Conservation (phyloP, 2,329 filamentous ascomycete species). For the Pseudocercospora vitis region DNA sequence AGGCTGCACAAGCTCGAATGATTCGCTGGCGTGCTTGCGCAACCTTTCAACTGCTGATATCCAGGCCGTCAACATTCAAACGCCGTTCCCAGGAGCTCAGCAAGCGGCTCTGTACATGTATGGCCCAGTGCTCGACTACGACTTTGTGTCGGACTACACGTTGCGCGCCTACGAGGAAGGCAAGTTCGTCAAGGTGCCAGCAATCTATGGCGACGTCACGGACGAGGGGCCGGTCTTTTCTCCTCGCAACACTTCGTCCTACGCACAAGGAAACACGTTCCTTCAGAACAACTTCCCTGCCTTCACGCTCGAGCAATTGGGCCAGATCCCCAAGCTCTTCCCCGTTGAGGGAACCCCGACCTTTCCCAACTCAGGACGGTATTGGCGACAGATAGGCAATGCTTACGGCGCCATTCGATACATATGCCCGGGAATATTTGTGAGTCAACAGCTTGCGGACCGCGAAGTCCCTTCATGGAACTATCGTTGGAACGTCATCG, state of each 20-base stretch:
- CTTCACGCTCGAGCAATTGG: constrained; percentile 53
- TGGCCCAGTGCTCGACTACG: constrained; percentile 52
- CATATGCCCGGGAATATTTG: constrained; percentile 61
- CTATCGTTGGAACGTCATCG: constrained; percentile 69
- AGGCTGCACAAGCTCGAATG: constrained; percentile 43
- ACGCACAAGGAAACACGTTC: constrained; percentile 55
- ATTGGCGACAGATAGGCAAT: constrained; percentile 59
- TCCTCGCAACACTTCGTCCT: constrained; percentile 50
- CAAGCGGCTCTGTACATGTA: constrained; percentile 52
- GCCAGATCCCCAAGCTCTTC: constrained; percentile 56
- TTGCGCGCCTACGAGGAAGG: constrained; percentile 51
- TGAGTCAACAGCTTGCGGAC: constrained; percentile 47
- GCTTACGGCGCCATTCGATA: constrained; percentile 67
- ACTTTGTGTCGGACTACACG: constrained; percentile 54
- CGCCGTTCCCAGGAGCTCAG: constrained; percentile 48
- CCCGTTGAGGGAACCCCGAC: constrained; percentile 48
- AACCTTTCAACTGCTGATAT: constrained; percentile 45
- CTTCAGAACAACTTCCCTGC: constrained; percentile 59
- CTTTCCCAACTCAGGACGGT: constrained; percentile 53
- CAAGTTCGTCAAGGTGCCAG: constrained; percentile 54
- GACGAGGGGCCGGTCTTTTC: constrained; percentile 67
- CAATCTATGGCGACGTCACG: constrained; percentile 58
- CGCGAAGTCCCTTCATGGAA: constrained; percentile 57
- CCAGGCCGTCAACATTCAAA: constrained; percentile 49
- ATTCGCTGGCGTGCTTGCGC: constrained; percentile 54